Evolutionary conservation across 805 yeast species (phyloP).

Genomic region (Yarrowia yakushimensis): DNA sequence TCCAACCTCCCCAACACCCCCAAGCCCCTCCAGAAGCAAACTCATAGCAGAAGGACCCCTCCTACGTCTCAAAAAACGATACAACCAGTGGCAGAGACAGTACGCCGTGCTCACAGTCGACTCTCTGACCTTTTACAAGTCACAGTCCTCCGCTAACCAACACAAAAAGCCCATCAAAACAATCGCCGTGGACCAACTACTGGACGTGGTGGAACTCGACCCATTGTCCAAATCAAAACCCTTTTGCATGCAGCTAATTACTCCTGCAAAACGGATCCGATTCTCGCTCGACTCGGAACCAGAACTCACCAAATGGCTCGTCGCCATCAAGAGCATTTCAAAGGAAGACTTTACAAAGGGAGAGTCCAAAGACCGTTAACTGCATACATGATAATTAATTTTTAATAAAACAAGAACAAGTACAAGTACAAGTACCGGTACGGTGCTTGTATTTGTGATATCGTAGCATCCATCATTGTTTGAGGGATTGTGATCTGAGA

Average conservation of each 20-base stretch:
- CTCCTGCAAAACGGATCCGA: conserved; percentile 45
- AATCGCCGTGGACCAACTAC: conserved; percentile 24
- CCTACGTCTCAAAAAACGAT: conserved; percentile 42
- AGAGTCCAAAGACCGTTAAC: neutral
- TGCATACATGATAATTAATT: too few relatives aligned
- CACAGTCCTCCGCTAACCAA: conserved; percentile 27
- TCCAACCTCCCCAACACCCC: neutral
- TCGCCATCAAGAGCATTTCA: conserved; percentile 40
- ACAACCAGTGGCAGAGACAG: conserved; percentile 49
- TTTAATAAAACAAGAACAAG: too few relatives aligned
- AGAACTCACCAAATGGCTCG: conserved; percentile 49
- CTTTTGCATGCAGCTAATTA: conserved; percentile 49
- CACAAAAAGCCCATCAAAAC: conserved; percentile 28
- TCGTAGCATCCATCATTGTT: too few relatives aligned
- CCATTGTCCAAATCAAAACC: conserved; percentile 44
- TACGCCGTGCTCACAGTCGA: conserved; percentile 46
- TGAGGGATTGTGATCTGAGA: too few relatives aligned
- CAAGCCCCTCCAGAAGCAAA: neutral
- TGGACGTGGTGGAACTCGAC: conserved; percentile 48
- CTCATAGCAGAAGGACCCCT: conserved; percentile 44
- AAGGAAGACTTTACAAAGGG: neutral
- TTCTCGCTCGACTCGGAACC: conserved; percentile 47
- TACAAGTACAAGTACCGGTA: too few relatives aligned
- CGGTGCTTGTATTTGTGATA: too few relatives aligned
- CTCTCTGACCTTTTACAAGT: conserved; percentile 44